These are phyloP conservation scores for Erucastrum elatum DNA, from an alignment of 345 rosid genomes.

Conservation along the genomic window DNA sequence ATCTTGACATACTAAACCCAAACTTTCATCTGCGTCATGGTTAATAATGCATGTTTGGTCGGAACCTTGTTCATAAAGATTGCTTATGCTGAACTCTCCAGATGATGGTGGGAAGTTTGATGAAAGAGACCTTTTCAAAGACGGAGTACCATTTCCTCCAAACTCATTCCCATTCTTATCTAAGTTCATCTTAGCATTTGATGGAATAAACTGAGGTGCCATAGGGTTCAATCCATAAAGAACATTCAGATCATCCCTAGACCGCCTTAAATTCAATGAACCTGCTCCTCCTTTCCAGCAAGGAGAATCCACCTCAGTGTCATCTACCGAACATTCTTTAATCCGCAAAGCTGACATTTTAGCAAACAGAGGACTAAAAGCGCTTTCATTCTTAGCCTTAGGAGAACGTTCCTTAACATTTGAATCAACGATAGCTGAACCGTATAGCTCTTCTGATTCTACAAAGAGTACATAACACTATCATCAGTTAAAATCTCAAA, in stretches of 20 bases:
- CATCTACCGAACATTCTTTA: slow-evolving; percentile 3
- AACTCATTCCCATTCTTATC: slow-evolving; percentile 22
- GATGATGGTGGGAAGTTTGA: slow-evolving; percentile 21
- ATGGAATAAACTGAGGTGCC: slow-evolving; percentile 50
- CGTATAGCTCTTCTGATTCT: slow-evolving; percentile 22
- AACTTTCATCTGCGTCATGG: slow-evolving; percentile 8
- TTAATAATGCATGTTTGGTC: too few species aligned
- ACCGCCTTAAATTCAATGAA: slow-evolving; percentile 23
- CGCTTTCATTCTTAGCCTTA: too few species aligned
- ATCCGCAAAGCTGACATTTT: not conserved
- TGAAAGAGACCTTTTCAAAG: slow-evolving; percentile 33
- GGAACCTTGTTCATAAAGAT: not conserved
- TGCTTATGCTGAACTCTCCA: not conserved
- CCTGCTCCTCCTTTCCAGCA: slow-evolving; percentile 52
- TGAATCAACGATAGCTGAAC: slow-evolving; percentile 4
- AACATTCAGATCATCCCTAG: slow-evolving; percentile 24
- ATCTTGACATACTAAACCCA: slow-evolving; percentile 21
- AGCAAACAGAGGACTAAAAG: not conserved
- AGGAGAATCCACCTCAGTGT: slow-evolving; percentile 58
- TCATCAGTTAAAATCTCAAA: not conserved
- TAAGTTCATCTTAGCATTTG: not conserved
- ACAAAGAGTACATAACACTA: too few species aligned
- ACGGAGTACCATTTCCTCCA: slow-evolving; percentile 8
- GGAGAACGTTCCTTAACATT: slow-evolving; percentile 3
- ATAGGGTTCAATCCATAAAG: slow-evolving; percentile 45